A percentile compares a stretch with the other conserved stretches of the same genome.
phyloP scores from a whole-genome alignment of 2,329 filamentous ascomycete species.

The Ceratocystiopsis sp. region DNA sequence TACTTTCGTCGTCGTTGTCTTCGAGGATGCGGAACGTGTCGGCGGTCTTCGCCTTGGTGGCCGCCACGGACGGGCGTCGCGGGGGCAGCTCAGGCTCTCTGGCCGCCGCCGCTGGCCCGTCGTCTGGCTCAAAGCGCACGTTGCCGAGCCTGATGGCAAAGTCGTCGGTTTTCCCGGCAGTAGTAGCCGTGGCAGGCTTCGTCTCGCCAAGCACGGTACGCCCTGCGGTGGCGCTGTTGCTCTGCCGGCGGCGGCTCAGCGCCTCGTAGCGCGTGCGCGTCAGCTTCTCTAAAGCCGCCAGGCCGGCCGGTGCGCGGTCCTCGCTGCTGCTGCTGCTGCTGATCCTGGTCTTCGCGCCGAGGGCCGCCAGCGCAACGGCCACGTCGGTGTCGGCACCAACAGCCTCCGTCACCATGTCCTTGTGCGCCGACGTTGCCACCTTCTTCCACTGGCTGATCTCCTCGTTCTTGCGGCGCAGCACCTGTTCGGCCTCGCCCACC shows the following conservation, averaged over 20 bases:
- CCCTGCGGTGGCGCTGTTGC: neutral
- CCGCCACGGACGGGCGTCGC: too few species aligned
- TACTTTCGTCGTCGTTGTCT: slow-evolving; percentile 3
- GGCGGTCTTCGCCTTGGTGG: too few species aligned
- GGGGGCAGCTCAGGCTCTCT: slow-evolving; percentile 1
- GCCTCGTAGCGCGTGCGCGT: slow-evolving; percentile 5
- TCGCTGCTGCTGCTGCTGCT: neutral
- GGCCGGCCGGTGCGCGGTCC: neutral
- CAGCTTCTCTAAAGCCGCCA: neutral
- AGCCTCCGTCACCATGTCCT: neutral
- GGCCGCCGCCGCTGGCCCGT: neutral
- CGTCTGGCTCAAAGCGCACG: neutral
- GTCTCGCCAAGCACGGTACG: neutral
- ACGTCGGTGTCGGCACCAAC: neutral
- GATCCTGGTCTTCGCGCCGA: neutral
- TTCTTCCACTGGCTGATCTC: slow-evolving; percentile 40
- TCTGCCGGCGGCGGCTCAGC: slow-evolving; percentile 2
- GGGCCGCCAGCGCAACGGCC: too few species aligned
- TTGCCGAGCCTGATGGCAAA: slow-evolving; percentile 4
- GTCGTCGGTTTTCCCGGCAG: neutral
- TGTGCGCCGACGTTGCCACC: slow-evolving; percentile 9
- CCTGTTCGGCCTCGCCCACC: slow-evolving; percentile 36
- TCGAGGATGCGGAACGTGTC: neutral
- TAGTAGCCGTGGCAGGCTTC: too few species aligned
- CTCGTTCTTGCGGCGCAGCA: slow-evolving; percentile 37